Conservation (phyloP, 805 yeast species). For the Pichia gijzeniarum region DNA sequence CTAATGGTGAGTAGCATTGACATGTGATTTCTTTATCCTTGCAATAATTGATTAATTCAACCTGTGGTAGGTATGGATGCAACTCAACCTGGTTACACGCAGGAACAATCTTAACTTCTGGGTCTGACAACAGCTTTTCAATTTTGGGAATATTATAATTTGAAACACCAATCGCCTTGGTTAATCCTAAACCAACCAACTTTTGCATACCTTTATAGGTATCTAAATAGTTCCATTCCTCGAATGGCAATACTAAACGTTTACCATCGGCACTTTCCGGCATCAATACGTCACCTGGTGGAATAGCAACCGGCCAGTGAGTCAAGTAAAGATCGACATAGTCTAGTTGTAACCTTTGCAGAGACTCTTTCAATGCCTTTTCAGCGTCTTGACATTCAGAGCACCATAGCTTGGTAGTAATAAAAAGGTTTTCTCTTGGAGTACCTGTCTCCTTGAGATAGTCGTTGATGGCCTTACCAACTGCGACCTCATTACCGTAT, state of each 20-base stretch:
- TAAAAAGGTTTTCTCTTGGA: constrained; percentile 55
- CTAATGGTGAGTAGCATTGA: constrained; percentile 78
- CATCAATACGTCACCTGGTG: constrained; percentile 25
- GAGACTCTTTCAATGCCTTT: constrained; percentile 49
- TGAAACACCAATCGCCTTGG: constrained; percentile 67
- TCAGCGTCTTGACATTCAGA: constrained; percentile 44
- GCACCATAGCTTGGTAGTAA: constrained; percentile 68
- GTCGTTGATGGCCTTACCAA: constrained; percentile 49
- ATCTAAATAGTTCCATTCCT: constrained; percentile 38
- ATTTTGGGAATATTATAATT: constrained; percentile 55
- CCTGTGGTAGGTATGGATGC: constrained; percentile 66
- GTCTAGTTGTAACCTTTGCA: constrained; percentile 58
- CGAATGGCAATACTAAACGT: constrained; percentile 27
- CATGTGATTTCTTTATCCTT: constrained; percentile 45
- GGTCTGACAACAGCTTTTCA: constrained; percentile 41
- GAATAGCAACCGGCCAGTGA: constrained; percentile 69
- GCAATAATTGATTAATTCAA: constrained; percentile 48
- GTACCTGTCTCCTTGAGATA: constrained; percentile 46
- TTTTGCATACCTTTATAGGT: constrained; percentile 62
- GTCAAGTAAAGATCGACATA: constrained; percentile 74
- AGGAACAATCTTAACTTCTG: constrained; percentile 49
- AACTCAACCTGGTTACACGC: constrained; percentile 49
- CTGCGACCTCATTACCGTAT: constrained; percentile 56
- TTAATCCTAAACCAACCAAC: constrained; percentile 32
- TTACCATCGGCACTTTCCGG: constrained; percentile 26